Evolutionary conservation across 2,329 filamentous ascomycete genomes (phyloP), one percentile per base, ranked within the genome.

Genomic region (Trichoderma sp.): DNA sequence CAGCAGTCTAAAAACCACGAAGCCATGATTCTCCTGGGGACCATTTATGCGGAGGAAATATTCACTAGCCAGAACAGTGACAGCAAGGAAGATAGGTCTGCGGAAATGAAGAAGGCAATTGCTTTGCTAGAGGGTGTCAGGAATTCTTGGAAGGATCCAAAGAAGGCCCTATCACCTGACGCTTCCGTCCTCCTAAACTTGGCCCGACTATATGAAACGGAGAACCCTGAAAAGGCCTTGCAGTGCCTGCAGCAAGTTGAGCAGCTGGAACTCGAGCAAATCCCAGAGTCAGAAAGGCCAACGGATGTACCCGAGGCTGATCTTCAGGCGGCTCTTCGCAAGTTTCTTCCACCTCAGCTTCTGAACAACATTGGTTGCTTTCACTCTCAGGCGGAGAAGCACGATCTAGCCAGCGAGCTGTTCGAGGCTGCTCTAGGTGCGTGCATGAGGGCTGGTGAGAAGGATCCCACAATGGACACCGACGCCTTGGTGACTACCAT

Each of bases 341-440:
- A 95, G 78, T 86, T 92, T 72, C 85, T 99, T 1, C 93, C 95
- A 1, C 96, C 96, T 4, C 94, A 97, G 78, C 86, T 98, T 2
- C 87, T 99, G 57, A 99, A 98, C 85, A 99, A 99, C 80, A 97
- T 98, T 79, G 96, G 93, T 6, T 98, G 95, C 81, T 98, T 98
- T 82, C 90, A 97, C 76, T 98, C 94, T 76, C 94, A 97, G 79
- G 88, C 90, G 2, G 94, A 97, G 77, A 94, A 94, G 79, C 91
- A 92, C 74, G 89, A 92, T 24, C 86, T 90, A 73, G 95, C 96
- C 26, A 91, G 93, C 75, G 91, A 95, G 65, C 88, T 97, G 83
- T 99, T 98, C 79, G 93, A 99, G 80, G 91, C 93, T n/a, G 96
- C 95, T 0, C 84, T 99, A 69, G 92, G 92, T 74, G 93, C 95